These are phyloP conservation scores for Corchorus capsularis DNA, from an alignment of 345 rosid genomes.

Conservation along the genomic window DNA sequence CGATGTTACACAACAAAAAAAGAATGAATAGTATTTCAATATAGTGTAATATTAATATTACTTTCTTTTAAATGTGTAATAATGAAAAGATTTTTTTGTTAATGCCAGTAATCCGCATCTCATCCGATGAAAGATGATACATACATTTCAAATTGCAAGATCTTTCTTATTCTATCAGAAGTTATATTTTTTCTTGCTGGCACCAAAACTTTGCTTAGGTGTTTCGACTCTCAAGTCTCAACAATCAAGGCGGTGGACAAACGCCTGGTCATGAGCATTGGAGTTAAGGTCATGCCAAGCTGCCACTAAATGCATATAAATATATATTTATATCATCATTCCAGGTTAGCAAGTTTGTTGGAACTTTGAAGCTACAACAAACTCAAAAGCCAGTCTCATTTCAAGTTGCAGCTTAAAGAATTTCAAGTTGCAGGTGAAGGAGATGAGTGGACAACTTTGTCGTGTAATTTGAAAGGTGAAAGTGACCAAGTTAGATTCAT, in stretches of 20 bases:
- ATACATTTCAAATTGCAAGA: background rate
- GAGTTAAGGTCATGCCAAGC: background rate
- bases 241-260: background rate
- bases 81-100: constrained; percentile 17
- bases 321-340: background rate
- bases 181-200: background rate
- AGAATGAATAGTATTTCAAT: constrained; percentile 13
- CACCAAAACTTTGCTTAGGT: background rate
- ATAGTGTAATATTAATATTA: constrained; percentile 26
- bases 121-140: background rate
- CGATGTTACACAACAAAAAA: constrained; percentile 28
- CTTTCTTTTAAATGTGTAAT: constrained; percentile 29
- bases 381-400: background rate
- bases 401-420: background rate
- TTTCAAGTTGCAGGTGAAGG: background rate
- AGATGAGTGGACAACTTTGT: background rate
- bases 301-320: background rate
- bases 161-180: background rate
- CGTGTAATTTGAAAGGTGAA: background rate
- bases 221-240: too few relatives aligned
- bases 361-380: background rate
- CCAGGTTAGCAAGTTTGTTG: background rate
- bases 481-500: background rate
- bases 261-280: background rate
- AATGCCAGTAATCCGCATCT: background rate